These are phyloP conservation scores for Penicillium sp. DNA, from an alignment of 2,329 filamentous ascomycete genomes.

Conservation along the genomic window DNA sequence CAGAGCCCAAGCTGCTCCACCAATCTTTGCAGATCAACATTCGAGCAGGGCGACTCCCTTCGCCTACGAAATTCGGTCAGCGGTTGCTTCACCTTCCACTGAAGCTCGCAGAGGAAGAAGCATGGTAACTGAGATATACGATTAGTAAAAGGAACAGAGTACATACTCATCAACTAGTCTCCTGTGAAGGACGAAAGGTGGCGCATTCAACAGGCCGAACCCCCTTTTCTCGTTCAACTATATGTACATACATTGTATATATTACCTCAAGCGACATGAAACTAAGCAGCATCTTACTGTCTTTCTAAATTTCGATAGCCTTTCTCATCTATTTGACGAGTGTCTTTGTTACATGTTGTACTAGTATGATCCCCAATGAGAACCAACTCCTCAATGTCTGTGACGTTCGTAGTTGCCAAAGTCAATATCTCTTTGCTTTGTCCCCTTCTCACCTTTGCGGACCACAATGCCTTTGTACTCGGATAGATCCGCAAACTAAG, in stretches of 20 bases:
- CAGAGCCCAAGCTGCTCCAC: conserved; percentile 43
- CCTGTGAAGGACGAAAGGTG: background rate
- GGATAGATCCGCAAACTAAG: background rate
- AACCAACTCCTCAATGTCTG: too few species aligned
- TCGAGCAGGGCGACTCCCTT: conserved; percentile 41
- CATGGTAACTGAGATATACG: conserved; percentile 14
- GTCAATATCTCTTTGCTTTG: background rate
- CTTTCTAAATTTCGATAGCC: background rate
- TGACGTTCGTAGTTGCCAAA: background rate
- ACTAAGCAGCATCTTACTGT: background rate
- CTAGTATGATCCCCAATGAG: background rate
- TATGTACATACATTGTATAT: background rate
- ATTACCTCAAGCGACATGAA: background rate
- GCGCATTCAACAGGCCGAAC: background rate
- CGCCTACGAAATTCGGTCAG: conserved; percentile 16
- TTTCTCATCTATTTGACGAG: background rate
- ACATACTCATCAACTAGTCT: background rate
- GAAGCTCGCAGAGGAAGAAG: conserved; percentile 17
- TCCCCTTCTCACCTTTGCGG: background rate
- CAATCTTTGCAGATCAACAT: conserved; percentile 49
- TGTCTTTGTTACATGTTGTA: background rate
- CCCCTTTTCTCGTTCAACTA: background rate
- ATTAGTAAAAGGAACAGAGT: background rate
- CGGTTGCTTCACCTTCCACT: conserved; percentile 27
- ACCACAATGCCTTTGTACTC: background rate